phyloP scores from a whole-genome alignment of 371 early-diverging fungal species.

The Mortierella sp. region DNA sequence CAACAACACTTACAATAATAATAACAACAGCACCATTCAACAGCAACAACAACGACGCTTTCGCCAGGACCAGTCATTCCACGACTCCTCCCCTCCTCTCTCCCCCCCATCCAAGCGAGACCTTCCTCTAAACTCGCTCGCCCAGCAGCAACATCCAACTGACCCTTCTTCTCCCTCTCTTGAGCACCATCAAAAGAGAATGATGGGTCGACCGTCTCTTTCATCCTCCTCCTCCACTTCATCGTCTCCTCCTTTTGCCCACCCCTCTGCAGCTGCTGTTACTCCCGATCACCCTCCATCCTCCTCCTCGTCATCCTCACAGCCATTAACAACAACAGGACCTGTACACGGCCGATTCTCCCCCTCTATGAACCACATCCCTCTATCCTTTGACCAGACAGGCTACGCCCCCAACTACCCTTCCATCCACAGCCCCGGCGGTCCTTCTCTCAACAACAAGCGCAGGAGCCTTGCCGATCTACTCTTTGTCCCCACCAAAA shows the following conservation, averaged over 20 bases:
- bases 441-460: slow-evolving; percentile 38
- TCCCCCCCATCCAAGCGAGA: not conserved
- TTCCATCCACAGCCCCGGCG: slow-evolving; percentile 5
- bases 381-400: slow-evolving; percentile 24
- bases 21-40: slow-evolving; percentile 9
- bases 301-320: not conserved
- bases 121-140: not conserved
- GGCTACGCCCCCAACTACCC: slow-evolving; percentile 5
- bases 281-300: slow-evolving; percentile 16
- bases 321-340: slow-evolving; percentile 6
- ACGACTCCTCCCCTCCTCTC: not conserved
- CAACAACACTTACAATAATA: slow-evolving; percentile 7
- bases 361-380: slow-evolving; percentile 27
- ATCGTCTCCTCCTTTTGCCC: not conserved
- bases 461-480: slow-evolving; percentile 49
- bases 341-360: slow-evolving; percentile 8
- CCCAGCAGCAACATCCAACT: slow-evolving; percentile 10
- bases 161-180: slow-evolving; percentile 3
- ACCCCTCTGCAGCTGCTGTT: slow-evolving; percentile 18
- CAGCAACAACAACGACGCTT: slow-evolving; percentile 7
- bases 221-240: slow-evolving; percentile 24
- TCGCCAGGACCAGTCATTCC: slow-evolving; percentile 7
- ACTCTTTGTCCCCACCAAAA: slow-evolving; percentile 48
- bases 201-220: slow-evolving; percentile 16
- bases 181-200: slow-evolving; percentile 21